Percentiles rank a stretch among this genome's conserved stretches.
Evolutionary conservation across 108 stramenopile species (phyloP).

Genomic region (Nitzschia sp.): DNA sequence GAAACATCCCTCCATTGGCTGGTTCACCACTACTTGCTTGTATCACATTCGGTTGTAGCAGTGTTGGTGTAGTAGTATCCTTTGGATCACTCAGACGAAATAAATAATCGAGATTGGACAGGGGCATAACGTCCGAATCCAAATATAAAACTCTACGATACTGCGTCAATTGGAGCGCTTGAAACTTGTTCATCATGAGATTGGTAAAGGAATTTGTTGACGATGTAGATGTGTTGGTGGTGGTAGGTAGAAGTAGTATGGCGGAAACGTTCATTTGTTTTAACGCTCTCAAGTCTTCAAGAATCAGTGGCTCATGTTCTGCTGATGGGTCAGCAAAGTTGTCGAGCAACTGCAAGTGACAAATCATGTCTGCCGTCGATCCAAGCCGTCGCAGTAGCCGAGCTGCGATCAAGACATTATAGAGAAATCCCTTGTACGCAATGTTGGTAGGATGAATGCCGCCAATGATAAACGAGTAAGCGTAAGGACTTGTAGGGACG

Average conservation of each 20-base stretch:
- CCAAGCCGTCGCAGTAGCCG: conserved; percentile 16
- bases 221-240: background rate
- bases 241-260: conserved; percentile 6
- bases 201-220: conserved; percentile 11
- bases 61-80: background rate
- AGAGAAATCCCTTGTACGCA: conserved; percentile 35
- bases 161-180: conserved; percentile 42
- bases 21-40: conserved; percentile 20
- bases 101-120: conserved; percentile 56
- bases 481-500: conserved; percentile 3
- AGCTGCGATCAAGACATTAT: conserved; percentile 25
- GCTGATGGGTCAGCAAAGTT: conserved; percentile 14
- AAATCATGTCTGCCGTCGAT: conserved; percentile 35
- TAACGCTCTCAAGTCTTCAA: background rate
- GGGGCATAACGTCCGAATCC: conserved; percentile 64
- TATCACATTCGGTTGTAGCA: conserved; percentile 5
- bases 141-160: conserved; percentile 60
- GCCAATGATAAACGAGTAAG: conserved; percentile 34
- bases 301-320: background rate
- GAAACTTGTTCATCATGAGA: conserved; percentile 41
- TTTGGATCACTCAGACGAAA: conserved; percentile 25
- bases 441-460: conserved; percentile 35
- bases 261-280: background rate
- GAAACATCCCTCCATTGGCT: conserved; percentile 30
- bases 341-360: conserved; percentile 34